Base-by-base conservation (phyloP, 2,329 filamentous ascomycete species). In the Paracoccidioides brasiliensis region DNA sequence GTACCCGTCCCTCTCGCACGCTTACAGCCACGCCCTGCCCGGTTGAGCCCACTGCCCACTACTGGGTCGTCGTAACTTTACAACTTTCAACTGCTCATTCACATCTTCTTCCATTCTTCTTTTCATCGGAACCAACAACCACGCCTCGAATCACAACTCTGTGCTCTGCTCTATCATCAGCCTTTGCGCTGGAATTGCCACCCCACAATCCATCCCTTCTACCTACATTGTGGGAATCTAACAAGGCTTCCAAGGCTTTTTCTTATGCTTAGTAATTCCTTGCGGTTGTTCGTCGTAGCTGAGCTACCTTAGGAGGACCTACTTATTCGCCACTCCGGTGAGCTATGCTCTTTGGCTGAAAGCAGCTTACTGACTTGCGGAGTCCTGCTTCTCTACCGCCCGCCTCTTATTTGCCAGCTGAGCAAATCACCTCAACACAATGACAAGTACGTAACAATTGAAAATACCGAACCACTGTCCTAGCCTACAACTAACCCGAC, bases 401-500 rank as follows among this genome's bases (percentile, higher is more conserved):
- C 12, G 30, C 46, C 22, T 32, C 22, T 30, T 45, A 37, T 30
- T 54, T 43, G 43, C 41, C 28, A 54, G 33, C 52, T 48, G 35
- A 54, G n/a, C 32, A 42, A 33, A 9, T 2, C 3, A 22, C 33
- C 9, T 33, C 40, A 33, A 22, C 52, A 52, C 2, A 10, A 55
- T 55, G 70, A 68, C 70, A 56, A 69, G 70, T 72, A 63, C 65
- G 66, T 60, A 22, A 9, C 37, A 2, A 35, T 10, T 6, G 22
- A 14, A 28, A 14, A 6, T 12, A 35, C 32, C 41, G 54, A 32
- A 50, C 54, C 14, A 14, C 5, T 46, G 4, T 41, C 8, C 12
- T 33, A 2, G 30, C 6, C 30, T 30, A 7, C 28, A 46, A 15
- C 44, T 46, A 12, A 46, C 44, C 10, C 42, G 6, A 33, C 14